These are phyloP conservation scores for Ogataea kodamae DNA, from an alignment of 805 yeast genomes.

Conservation along the genomic window DNA sequence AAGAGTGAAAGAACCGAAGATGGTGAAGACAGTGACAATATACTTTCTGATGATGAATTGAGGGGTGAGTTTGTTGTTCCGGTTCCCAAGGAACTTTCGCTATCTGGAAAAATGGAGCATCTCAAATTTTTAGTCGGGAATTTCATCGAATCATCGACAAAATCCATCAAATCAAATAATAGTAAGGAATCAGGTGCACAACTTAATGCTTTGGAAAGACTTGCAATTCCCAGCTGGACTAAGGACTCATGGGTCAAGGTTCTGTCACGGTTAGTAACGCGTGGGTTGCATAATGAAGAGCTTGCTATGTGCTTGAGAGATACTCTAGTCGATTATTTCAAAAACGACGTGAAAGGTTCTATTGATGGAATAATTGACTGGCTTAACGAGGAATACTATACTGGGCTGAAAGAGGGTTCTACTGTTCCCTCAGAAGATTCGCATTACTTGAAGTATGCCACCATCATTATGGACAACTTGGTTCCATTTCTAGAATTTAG, in stretches of 20 bases:
- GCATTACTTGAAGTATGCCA: conserved; percentile 65
- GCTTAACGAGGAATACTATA: conserved; percentile 86
- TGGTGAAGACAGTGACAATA: conserved; percentile 13
- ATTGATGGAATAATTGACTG: conserved; percentile 81
- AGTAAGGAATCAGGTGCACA: conserved; percentile 17
- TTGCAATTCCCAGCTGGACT: conserved; percentile 49
- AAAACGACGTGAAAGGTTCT: conserved; percentile 66
- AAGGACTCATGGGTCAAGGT: conserved; percentile 74
- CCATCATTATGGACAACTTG: conserved; percentile 67
- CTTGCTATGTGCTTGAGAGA: conserved; percentile 63
- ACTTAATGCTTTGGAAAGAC: conserved; percentile 44
- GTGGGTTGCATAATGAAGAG: conserved; percentile 60
- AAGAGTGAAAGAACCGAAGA: conserved; percentile 1
- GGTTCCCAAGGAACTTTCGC: conserved; percentile 50
- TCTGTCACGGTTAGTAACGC: conserved; percentile 71
- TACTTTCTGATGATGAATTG: conserved; percentile 23
- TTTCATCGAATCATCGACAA: conserved; percentile 47
- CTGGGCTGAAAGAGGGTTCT: conserved; percentile 49
- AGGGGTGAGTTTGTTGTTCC: conserved; percentile 44
- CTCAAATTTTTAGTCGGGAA: conserved; percentile 55
- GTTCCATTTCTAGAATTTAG: conserved; percentile 79
- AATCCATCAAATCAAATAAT: conserved; percentile 24
- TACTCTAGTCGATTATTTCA: conserved; percentile 67
- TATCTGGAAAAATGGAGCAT: conserved; percentile 55
- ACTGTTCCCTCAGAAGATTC: conserved; percentile 21